Evolutionary conservation across 345 rosid genomes (phyloP), one percentile per base, ranked within the genome.

Genomic region (Stellera chamaejasme): DNA sequence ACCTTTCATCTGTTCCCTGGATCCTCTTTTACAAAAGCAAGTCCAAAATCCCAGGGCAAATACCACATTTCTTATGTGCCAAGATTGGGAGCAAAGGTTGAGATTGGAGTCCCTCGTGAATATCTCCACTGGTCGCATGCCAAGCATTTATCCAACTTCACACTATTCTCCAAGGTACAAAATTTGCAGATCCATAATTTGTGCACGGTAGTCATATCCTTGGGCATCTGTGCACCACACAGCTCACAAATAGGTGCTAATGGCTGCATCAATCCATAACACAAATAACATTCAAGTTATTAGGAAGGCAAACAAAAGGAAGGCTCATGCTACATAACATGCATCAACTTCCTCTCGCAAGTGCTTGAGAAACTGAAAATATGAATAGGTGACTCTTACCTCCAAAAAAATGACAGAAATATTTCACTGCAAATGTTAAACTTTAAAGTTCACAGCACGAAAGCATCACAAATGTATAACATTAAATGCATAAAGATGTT

Each of bases 71-170:
- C 60, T 82, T 78, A 82, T 39, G 90, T 78, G 47, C 97, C 97
- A 2, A 55, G 69, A 52, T 69, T 70, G 52, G 89, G 86, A 15
- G 96, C 71, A 25, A 13, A 59, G 26, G 86, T 66, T 15, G 86
- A 74, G 45, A 74, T 69, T 12, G 96, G 94, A 32, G 80, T 58
- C 23, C 97, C 98, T 28, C 65, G 63, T 42, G 96, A 92, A 67
- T 79, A 84, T 76, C 97, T 81, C 94, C 97, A 93, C 50, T 78
- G 88, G 53, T 66, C 80, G 66, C 99, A 92, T 19, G 89, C 98
- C 32, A 71, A 75, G 55, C 93, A 92, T 65, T 81, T 84, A 52
- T 89, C 95, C 63, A 73, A 43, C 61, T 77, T 68, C 46, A 74
- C 70, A 59, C 70, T 54, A 66, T 86, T 86, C 50, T 88, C 96